A percentile compares a stretch with the other conserved stretches of the same genome.
These are phyloP conservation scores for Aspergillus chevalieri DNA, from an alignment of 2,329 filamentous ascomycete genomes.

Conservation along the genomic window DNA sequence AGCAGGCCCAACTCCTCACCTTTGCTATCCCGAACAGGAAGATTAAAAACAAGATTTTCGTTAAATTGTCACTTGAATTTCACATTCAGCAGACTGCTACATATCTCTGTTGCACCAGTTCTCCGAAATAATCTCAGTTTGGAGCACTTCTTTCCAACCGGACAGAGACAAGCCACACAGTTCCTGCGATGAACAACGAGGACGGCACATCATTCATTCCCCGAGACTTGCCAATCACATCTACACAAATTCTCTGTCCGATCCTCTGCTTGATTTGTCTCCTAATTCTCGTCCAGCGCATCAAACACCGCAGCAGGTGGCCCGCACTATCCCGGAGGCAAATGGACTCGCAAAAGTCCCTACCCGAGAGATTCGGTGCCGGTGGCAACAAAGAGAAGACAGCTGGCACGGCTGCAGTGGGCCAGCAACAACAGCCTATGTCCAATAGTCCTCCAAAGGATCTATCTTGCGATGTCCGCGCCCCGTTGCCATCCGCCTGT, in stretches of 20 bases:
- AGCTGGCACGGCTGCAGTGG: constrained; percentile 5
- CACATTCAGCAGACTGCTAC: no score
- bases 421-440: constrained; percentile 3
- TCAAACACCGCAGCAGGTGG: constrained; percentile 11
- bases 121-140: no score
- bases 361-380: constrained; percentile 11
- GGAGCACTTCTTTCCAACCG: no score
- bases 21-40: no score
- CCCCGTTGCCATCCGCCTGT: constrained; percentile 16
- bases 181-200: neutral
- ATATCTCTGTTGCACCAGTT: no score
- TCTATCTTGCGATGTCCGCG: neutral
- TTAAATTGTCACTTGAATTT: no score
- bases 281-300: constrained; percentile 11
- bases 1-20: no score
- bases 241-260: constrained; percentile 4
- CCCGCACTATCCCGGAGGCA: constrained; percentile 8
- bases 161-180: no score
- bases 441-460: neutral
- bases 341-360: constrained; percentile 13
- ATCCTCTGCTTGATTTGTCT: constrained; percentile 12
- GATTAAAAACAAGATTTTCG: no score
- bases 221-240: neutral
- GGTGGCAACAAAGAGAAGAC: constrained; percentile 9
- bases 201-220: neutral